Evolutionary conservation across 495 filamentous ascomycete genomes (phyloP).

Genomic region (Xylaria venustula): DNA sequence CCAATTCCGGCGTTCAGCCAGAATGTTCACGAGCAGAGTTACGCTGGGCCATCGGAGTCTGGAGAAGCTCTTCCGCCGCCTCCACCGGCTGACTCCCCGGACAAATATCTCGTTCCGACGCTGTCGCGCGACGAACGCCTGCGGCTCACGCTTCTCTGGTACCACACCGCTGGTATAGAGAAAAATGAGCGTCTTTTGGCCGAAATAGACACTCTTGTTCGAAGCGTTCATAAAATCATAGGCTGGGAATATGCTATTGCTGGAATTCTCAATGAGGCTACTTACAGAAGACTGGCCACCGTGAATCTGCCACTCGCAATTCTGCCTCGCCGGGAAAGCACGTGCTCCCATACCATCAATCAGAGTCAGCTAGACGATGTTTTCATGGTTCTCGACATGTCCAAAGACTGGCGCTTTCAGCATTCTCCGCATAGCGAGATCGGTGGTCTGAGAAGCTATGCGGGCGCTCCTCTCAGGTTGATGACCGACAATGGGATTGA

Average conservation of each 20-base stretch:
- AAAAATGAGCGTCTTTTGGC: constrained; percentile 9
- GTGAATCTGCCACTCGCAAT: constrained; percentile 12
- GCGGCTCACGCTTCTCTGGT: constrained; percentile 14
- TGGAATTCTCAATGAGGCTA: constrained; percentile 13
- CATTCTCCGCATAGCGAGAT: constrained; percentile 12
- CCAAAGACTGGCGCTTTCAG: constrained; percentile 16
- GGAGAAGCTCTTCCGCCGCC: background rate
- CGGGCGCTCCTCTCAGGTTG: constrained; percentile 6
- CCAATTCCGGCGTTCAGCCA: constrained; percentile 4
- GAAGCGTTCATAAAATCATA: constrained; percentile 2
- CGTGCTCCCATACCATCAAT: constrained; percentile 15
- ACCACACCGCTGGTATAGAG: constrained; percentile 13
- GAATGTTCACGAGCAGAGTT: background rate
- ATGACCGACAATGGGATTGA: background rate
- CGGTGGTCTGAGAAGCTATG: constrained; percentile 10
- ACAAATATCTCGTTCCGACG: constrained; percentile 11
- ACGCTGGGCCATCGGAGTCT: background rate
- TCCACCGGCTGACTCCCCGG: background rate
- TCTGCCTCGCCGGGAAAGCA: constrained; percentile 16
- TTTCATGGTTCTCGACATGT: constrained; percentile 16
- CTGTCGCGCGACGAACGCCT: constrained; percentile 15
- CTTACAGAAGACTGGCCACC: constrained; percentile 14
- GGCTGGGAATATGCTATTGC: constrained; percentile 16
- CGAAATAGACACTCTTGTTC: background rate
- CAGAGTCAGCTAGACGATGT: constrained; percentile 1